Conservation (phyloP, 345 rosid species). For the Gossypium herbaceum region DNA sequence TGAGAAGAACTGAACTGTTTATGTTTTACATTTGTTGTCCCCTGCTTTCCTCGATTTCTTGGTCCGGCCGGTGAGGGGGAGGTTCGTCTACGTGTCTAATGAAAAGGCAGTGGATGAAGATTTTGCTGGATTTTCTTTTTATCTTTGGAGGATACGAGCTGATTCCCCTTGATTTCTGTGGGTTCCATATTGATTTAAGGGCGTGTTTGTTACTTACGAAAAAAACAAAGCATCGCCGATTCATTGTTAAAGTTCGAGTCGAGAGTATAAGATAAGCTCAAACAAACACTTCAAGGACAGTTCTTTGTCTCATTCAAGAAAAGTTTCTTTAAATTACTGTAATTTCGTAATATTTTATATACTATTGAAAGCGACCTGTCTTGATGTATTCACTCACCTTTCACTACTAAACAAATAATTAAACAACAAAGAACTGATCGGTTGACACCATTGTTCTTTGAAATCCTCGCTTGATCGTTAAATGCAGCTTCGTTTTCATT, state of each 20-base stretch:
- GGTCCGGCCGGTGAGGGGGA: slow-evolving; percentile 7
- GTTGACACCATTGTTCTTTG: background rate
- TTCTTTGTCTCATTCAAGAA: no score
- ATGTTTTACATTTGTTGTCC: background rate
- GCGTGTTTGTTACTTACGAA: background rate
- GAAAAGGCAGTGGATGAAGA: background rate
- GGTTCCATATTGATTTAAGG: slow-evolving; percentile 3
- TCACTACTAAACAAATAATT: background rate
- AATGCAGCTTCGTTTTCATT: background rate
- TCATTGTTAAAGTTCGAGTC: background rate
- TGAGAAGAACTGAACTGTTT: slow-evolving; percentile 42
- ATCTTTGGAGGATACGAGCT: background rate
- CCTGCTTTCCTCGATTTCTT: background rate
- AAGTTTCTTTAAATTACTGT: background rate
- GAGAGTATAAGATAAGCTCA: no score
- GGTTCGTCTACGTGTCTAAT: background rate
- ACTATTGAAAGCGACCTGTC: background rate
- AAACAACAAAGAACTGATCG: background rate
- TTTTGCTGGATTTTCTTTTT: background rate
- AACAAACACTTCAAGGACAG: no score
- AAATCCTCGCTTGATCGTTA: background rate
- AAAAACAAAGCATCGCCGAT: background rate
- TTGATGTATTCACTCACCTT: background rate
- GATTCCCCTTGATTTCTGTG: background rate
- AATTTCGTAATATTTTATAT: background rate